Percentiles rank a stretch among this genome's conserved stretches.
Evolutionary conservation across 2,329 filamentous ascomycete genomes (phyloP).

Genomic region (Botryotinia convoluta): DNA sequence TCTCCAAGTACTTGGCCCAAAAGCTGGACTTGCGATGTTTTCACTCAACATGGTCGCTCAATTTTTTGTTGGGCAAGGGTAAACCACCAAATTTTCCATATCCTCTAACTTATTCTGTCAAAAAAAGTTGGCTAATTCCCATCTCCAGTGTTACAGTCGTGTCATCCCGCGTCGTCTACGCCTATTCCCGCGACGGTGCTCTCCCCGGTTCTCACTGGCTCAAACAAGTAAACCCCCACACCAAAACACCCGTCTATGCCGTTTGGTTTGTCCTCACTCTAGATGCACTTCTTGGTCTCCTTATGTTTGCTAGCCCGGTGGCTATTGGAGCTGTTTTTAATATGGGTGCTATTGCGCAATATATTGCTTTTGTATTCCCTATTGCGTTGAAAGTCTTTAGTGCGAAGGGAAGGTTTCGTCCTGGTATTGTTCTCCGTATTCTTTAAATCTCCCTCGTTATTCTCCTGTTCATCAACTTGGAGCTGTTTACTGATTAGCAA

Average conservation of each 20-base stretch:
- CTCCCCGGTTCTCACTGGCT: constrained; percentile 60
- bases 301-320: constrained; percentile 62
- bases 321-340: constrained; percentile 68
- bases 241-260: constrained; percentile 66
- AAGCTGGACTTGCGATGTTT: constrained; percentile 60
- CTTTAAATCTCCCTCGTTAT: accelerated
- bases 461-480: not conserved
- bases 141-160: constrained; percentile 53
- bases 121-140: accelerated
- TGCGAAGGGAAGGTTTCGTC: constrained; percentile 61
- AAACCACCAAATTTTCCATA: not conserved
- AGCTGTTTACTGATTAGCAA: not conserved
- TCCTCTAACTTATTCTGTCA: accelerated
- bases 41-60: constrained; percentile 65
- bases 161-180: constrained; percentile 65
- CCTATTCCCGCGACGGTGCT: constrained; percentile 69
- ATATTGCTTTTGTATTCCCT: constrained; percentile 58
- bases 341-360: constrained; percentile 67
- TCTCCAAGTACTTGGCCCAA: constrained; percentile 60
- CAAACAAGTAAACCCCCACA: constrained; percentile 58
- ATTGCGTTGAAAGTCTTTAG: constrained; percentile 58
- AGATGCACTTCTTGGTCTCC: constrained; percentile 57
- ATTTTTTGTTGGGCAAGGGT: constrained; percentile 71
- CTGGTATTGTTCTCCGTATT: constrained; percentile 42
- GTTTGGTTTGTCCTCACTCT: constrained; percentile 64